These are phyloP conservation scores for Lactifluus subvellereus DNA, from an alignment of 768 basidiomycete genomes.

Conservation along the genomic window DNA sequence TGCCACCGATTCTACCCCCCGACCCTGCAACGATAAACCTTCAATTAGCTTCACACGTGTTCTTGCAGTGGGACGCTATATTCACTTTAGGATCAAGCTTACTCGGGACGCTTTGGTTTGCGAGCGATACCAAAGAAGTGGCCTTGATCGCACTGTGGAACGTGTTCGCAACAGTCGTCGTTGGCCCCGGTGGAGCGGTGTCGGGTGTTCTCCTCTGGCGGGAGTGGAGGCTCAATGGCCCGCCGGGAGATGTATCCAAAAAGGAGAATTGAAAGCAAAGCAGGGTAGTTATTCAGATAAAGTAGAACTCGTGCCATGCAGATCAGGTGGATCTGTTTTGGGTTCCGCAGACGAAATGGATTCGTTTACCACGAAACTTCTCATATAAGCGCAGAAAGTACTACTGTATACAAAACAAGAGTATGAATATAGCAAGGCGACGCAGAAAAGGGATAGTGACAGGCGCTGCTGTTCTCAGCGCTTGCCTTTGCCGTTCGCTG, in stretches of 20 bases:
- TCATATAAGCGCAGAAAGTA: background rate
- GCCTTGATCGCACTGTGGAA: slow-evolving; percentile 13
- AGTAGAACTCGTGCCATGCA: too few relatives aligned
- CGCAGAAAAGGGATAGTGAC: background rate
- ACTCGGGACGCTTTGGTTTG: slow-evolving; percentile 19
- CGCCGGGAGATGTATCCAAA: background rate
- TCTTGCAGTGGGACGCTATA: slow-evolving; percentile 18
- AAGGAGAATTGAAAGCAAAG: background rate
- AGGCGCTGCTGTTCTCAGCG: slow-evolving; percentile 2
- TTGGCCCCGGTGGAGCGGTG: slow-evolving; percentile 22
- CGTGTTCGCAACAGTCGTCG: slow-evolving; percentile 1
- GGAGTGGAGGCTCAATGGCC: slow-evolving; percentile 17
- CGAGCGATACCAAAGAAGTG: background rate
- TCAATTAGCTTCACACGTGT: slow-evolving; percentile 2
- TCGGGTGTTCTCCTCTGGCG: slow-evolving; percentile 21
- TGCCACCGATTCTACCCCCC: slow-evolving; percentile 5
- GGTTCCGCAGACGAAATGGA: background rate
- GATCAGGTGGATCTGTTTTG: background rate
- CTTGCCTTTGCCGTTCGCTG: slow-evolving; percentile 29
- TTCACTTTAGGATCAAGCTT: slow-evolving; percentile 16
- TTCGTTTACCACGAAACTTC: background rate
- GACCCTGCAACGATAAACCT: slow-evolving; percentile 7
- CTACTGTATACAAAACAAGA: slow-evolving; percentile 19
- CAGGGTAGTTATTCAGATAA: too few relatives aligned
- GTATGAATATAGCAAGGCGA: slow-evolving; percentile 3